A percentile compares a stretch with the other conserved stretches of the same genome.
Conservation (phyloP, 208 protist species). For the Trypanosomatidae sp. region DNA sequence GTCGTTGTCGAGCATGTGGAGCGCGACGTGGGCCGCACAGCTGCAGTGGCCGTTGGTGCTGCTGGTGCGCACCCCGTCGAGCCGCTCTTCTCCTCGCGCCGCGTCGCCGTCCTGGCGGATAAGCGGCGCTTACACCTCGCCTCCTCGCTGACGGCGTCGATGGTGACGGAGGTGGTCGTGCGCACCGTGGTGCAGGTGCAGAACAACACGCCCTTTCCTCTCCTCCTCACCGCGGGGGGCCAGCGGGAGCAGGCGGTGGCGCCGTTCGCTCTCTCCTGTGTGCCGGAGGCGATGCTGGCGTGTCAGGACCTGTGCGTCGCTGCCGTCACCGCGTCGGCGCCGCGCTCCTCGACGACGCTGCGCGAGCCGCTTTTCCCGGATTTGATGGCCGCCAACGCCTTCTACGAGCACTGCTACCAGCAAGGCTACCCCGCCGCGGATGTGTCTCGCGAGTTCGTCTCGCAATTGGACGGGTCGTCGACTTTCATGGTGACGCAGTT, state of each 20-base stretch:
- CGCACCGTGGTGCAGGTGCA: conserved; percentile 28
- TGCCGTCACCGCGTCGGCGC: background rate
- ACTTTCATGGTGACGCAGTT: conserved; percentile 27
- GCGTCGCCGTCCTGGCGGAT: conserved; percentile 11
- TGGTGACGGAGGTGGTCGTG: conserved; percentile 11
- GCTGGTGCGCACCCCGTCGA: background rate
- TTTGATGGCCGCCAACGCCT: conserved; percentile 9
- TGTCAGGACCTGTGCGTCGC: conserved; percentile 23
- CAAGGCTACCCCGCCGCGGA: conserved; percentile 13
- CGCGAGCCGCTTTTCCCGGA: conserved; percentile 24
- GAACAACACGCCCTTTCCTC: conserved; percentile 27
- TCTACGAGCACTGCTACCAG: conserved; percentile 20
- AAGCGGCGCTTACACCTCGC: conserved; percentile 29
- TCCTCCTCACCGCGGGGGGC: conserved; percentile 15
- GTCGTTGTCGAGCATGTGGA: conserved; percentile 23
- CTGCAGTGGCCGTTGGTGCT: background rate
- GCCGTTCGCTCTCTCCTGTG: conserved; percentile 22
- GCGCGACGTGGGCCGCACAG: conserved; percentile 15
- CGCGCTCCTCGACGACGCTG: conserved; percentile 12
- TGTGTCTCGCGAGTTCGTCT: conserved; percentile 25
- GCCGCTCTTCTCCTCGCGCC: conserved; percentile 14
- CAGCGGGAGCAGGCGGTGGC: conserved; percentile 11
- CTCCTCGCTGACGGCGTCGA: conserved; percentile 1
- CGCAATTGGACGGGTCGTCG: conserved; percentile 27
- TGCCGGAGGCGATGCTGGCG: conserved; percentile 30